Conservation (phyloP, 257 asterid species). For the Penstemon newberryi region DNA sequence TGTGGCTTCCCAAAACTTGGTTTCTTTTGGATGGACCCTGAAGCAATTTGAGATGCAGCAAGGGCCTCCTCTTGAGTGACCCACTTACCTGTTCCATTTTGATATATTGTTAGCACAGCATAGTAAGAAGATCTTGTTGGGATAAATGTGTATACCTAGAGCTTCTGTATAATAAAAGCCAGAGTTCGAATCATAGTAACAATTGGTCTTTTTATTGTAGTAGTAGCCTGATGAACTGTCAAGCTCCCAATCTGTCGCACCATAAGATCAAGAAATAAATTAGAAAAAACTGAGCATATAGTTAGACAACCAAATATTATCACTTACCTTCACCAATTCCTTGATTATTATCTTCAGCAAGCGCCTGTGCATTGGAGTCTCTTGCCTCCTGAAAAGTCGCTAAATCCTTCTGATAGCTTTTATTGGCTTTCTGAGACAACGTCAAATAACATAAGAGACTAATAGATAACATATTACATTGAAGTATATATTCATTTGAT, state of each 20-base stretch:
- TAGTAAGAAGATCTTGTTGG: constrained; percentile 4
- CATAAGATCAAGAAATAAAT: neutral
- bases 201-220: constrained; percentile 55
- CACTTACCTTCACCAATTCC: constrained; percentile 61
- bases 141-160: constrained; percentile 55
- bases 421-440: constrained; percentile 77
- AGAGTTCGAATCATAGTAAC: constrained; percentile 87
- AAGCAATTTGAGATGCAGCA: constrained; percentile 51
- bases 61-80: constrained; percentile 84
- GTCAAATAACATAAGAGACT: constrained; percentile 1
- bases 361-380: constrained; percentile 61
- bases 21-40: constrained; percentile 53
- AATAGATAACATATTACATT: constrained; percentile 1
- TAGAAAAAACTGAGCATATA: constrained; percentile 1
- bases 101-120: constrained; percentile 15
- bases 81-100: constrained; percentile 71
- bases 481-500: neutral
- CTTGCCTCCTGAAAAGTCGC: constrained; percentile 71
- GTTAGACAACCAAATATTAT: constrained; percentile 8
- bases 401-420: constrained; percentile 88
- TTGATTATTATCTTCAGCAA: constrained; percentile 43
- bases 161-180: constrained; percentile 91
- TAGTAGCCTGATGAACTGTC: constrained; percentile 83
- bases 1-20: constrained; percentile 45
- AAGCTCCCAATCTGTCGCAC: constrained; percentile 77